Percentiles rank a stretch among this genome's conserved stretches.
These are phyloP conservation scores for Ramalina intermedia DNA, from an alignment of 495 filamentous ascomycete species.

Conservation along the genomic window DNA sequence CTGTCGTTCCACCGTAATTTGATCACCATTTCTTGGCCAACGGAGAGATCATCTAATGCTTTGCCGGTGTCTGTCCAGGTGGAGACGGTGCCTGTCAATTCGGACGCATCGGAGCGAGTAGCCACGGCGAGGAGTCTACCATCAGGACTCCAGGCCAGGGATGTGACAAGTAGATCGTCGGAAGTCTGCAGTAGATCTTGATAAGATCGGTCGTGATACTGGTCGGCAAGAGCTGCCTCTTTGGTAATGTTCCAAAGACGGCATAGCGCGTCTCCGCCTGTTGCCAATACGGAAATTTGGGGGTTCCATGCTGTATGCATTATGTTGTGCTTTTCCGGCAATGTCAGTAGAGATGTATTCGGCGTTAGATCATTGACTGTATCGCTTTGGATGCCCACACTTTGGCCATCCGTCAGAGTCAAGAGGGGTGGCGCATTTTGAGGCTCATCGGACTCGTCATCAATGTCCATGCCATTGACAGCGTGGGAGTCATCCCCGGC, in stretches of 20 bases:
- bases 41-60: conserved; percentile 33
- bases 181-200: conserved; percentile 16
- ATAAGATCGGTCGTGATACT: conserved; percentile 19
- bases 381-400: conserved; percentile 60
- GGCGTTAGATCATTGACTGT: conserved; percentile 45
- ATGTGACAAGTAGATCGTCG: conserved; percentile 34
- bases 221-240: conserved; percentile 24
- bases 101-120: conserved; percentile 39
- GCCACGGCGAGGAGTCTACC: conserved; percentile 57
- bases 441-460: conserved; percentile 27
- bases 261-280: conserved; percentile 65
- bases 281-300: conserved; percentile 55
- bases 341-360: conserved; percentile 48
- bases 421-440: conserved; percentile 39
- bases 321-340: conserved; percentile 48
- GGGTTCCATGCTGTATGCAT: conserved; percentile 67
- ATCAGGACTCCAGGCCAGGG: conserved; percentile 57
- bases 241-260: conserved; percentile 58
- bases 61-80: conserved; percentile 53
- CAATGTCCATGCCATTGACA: conserved; percentile 42
- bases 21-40: conserved; percentile 31
- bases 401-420: conserved; percentile 47
- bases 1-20: conserved; percentile 48
- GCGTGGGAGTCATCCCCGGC: conserved; percentile 7
- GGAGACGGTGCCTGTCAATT: conserved; percentile 42